phyloP scores from a whole-genome alignment of 2,329 filamentous ascomycete genomes.

The Verticillium dahliae region DNA sequence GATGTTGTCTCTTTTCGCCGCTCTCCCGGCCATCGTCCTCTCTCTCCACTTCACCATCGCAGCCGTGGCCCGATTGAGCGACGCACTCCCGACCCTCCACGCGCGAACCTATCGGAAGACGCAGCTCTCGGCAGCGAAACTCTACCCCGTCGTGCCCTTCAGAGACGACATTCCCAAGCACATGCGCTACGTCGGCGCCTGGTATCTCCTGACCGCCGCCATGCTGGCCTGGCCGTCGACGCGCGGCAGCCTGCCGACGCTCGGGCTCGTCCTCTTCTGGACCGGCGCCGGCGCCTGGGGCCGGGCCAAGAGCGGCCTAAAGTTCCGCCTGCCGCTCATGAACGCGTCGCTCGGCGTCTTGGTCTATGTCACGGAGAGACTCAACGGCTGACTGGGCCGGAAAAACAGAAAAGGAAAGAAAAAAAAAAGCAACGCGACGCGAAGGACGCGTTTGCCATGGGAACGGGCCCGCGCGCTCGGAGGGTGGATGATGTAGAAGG shows the following conservation, averaged over 20 bases:
- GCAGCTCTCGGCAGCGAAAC: neutral
- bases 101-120: neutral
- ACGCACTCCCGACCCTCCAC: neutral
- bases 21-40: too few relatives aligned
- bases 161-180: neutral
- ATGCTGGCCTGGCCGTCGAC: neutral
- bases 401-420: neutral
- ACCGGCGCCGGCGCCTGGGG: neutral
- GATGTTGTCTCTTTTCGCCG: too few relatives aligned
- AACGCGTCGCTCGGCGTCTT: neutral
- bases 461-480: neutral
- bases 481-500: neutral
- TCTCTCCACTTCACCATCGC: too few relatives aligned
- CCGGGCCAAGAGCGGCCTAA: neutral
- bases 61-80: too few relatives aligned
- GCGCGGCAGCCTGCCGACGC: neutral
- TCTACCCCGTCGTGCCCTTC: neutral
- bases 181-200: neutral
- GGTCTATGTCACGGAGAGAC: neutral
- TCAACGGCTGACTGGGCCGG: neutral
- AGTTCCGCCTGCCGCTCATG: neutral
- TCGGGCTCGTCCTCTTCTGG: neutral
- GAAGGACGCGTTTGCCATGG: neutral
- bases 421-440: neutral
- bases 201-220: neutral